Evolutionary conservation across 1,139 yeast genomes (phyloP), one percentile per base, ranked within the genome.

Genomic region (Candida tetrigidarum): DNA sequence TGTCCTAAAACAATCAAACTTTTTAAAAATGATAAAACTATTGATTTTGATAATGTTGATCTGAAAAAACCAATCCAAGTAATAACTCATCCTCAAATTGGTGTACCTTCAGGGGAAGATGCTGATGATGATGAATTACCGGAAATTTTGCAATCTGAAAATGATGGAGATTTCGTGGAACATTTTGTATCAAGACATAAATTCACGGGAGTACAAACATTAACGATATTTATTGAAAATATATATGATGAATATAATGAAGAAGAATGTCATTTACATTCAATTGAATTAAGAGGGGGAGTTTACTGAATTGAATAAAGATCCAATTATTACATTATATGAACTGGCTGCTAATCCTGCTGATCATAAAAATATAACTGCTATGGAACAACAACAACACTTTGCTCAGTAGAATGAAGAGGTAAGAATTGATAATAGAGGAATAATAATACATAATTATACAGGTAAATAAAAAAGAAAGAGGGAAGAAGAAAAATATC

Each of bases 301-400:
- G 53, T 84, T 74, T 61, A 77, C 84, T 4, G 81, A 80, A 45
- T 64, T 83, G 49, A 67, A 71, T 42, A 79, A 75, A 55, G 89
- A 81, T 47, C 96, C 96, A 0, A 83, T 88, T 15, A 76, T 86
- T 16, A 76, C 96, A 1, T 59, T 86, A 22, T 92, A 92, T 63
- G 98, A 92, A 63, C 81, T 91, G 49, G 96, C 97, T 1, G 95
- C 98, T 5, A 91, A 91, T 59, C 97, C 97, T 0, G 81, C 86
- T 3, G 97, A 92, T 60, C 97, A 92, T 64, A 83, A 84, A 58
- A 80, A 49, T 26, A 26, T 48, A 11, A 43, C 49, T 8, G 73
- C 51, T 45, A 48, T 45, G 46, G 46, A 42, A 39, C 38, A 41
- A 38, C 37, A 38, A 14, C 35, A 33, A 29, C 14, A 29, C 23